A percentile compares a stretch with the other conserved stretches of the same genome.
Conservation (phyloP, 2,329 filamentous ascomycete species). For the Trichoderma sp. region DNA sequence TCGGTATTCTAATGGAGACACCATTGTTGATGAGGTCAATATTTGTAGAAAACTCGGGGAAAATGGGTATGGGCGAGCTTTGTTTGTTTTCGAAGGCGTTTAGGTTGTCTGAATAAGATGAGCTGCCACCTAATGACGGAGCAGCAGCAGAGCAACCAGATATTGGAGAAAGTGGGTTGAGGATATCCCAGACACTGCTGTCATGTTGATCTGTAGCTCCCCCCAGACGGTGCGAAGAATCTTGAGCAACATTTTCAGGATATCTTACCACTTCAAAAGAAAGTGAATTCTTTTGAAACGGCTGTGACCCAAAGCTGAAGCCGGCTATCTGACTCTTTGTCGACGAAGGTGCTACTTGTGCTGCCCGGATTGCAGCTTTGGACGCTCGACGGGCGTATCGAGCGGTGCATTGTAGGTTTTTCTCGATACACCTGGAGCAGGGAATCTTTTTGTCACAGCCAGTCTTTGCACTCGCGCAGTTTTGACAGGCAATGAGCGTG, state of each 20-base stretch:
- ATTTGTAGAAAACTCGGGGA: neutral
- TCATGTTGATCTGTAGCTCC: neutral
- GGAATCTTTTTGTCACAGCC: constrained; percentile 39
- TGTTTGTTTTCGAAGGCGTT: neutral
- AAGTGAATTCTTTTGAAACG: neutral
- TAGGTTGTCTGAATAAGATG: neutral
- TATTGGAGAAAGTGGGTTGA: neutral
- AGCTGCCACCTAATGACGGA: neutral
- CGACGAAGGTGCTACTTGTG: constrained; percentile 32
- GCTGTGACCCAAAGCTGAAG: neutral
- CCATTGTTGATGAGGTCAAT: neutral
- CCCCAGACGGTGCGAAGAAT: neutral
- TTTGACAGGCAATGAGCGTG: constrained; percentile 40
- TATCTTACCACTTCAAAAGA: neutral
- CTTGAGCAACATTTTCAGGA: neutral
- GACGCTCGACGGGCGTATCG: constrained; percentile 50
- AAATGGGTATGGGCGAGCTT: neutral
- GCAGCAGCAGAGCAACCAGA: neutral
- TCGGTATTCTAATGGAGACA: neutral
- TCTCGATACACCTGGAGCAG: constrained; percentile 39
- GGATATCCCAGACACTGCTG: neutral
- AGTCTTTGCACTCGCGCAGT: constrained; percentile 39
- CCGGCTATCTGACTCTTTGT: neutral
- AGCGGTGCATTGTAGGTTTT: constrained; percentile 37
- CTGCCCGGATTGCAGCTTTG: constrained; percentile 45